Evolutionary conservation across 2,329 filamentous ascomycete genomes (phyloP).

Genomic region (Fusarium poae): DNA sequence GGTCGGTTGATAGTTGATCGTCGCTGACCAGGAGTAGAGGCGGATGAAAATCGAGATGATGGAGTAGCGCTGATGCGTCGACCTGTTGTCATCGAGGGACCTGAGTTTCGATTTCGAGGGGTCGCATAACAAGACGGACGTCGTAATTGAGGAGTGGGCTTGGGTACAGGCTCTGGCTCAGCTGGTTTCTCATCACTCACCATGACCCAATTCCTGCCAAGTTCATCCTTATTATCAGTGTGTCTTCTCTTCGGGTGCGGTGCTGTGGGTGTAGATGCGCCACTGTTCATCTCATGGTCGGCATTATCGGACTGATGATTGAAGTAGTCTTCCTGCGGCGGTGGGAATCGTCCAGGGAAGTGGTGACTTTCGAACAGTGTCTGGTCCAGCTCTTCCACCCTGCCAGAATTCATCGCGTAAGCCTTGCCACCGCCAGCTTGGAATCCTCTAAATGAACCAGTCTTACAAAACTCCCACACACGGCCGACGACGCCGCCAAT

Average conservation of each 20-base stretch:
- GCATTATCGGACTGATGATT: constrained; percentile 24
- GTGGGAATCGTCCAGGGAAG: constrained; percentile 51
- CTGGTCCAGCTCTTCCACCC: constrained; percentile 43
- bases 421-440: constrained; percentile 84
- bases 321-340: constrained; percentile 47
- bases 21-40: constrained; percentile 46
- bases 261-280: constrained; percentile 58
- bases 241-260: constrained; percentile 68
- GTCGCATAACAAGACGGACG: constrained; percentile 43
- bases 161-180: constrained; percentile 31
- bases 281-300: constrained; percentile 51
- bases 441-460: constrained; percentile 82
- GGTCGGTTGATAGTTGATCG: constrained; percentile 43
- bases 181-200: constrained; percentile 61
- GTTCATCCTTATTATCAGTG: constrained; percentile 66
- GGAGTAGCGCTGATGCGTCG: constrained; percentile 61
- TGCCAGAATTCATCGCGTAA: constrained; percentile 66
- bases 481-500: constrained; percentile 79
- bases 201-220: constrained; percentile 79
- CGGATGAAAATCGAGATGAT: constrained; percentile 50
- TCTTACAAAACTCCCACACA: constrained; percentile 86
- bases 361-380: constrained; percentile 41
- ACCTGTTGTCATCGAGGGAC: constrained; percentile 51
- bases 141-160: constrained; percentile 47
- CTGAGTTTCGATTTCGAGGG: constrained; percentile 52